Evolutionary conservation across 1,284 basidiomycete species (phyloP).

Genomic region (Spongiforma sp.): DNA sequence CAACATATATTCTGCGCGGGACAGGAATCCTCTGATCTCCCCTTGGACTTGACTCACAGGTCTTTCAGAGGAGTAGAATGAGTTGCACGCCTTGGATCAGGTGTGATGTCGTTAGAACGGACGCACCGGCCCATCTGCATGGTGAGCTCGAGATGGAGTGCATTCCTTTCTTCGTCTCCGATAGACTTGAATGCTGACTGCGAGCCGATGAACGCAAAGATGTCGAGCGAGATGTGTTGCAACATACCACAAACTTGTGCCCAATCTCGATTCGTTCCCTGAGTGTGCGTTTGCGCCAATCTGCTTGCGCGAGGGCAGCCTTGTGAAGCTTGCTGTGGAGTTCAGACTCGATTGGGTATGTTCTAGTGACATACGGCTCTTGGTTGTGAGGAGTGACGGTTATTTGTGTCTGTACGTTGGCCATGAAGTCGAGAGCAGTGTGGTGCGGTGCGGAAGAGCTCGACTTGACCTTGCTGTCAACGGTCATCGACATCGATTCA

Average conservation of each 20-base stretch:
- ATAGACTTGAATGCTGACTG: constrained; percentile 80
- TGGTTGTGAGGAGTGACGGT: constrained; percentile 73
- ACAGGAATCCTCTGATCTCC: constrained; percentile 83
- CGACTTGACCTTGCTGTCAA: no score
- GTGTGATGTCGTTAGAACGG: not conserved
- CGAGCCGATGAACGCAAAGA: not conserved
- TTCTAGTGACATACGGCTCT: constrained; percentile 49
- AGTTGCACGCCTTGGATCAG: not conserved
- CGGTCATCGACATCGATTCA: no score
- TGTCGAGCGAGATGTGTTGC: not conserved
- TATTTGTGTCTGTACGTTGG: constrained; percentile 51
- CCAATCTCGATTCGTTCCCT: constrained; percentile 78
- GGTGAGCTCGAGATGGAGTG: constrained; percentile 62
- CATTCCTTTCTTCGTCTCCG: constrained; percentile 30
- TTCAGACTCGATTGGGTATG: constrained; percentile 60
- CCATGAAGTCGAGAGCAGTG: constrained; percentile 14
- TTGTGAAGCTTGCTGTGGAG: constrained; percentile 64
- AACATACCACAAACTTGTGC: constrained; percentile 73
- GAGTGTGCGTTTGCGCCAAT: constrained; percentile 74
- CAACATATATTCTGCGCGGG: constrained; percentile 85
- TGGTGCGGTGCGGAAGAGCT: no score
- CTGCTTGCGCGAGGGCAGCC: constrained; percentile 70
- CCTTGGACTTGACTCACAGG: constrained; percentile 79
- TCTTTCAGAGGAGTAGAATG: constrained; percentile 44
- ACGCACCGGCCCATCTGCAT: constrained; percentile 79